Base-by-base conservation (phyloP, 768 basidiomycete genomes). In the Leccinum aurantiacum region DNA sequence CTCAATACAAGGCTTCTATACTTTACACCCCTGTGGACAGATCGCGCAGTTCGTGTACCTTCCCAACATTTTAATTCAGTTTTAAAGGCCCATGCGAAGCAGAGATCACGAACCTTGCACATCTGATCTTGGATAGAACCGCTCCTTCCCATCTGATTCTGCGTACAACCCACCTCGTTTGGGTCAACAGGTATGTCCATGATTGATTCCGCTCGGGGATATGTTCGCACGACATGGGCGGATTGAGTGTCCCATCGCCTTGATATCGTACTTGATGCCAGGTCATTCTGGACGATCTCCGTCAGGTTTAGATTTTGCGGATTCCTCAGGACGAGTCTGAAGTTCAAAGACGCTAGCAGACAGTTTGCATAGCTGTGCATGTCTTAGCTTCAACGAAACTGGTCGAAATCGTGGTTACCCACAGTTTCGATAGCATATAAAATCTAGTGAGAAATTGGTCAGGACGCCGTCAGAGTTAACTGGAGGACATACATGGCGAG, bases 351-450 rank as follows among this genome's bases (percentile, higher is more conserved):
- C n/a, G 62, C 37, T 3, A 38, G 37, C 37, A 38, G 14, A 38
- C 53, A 57, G 27, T 64, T 67, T 57, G 60, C 53, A 33, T 67
- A 64, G 10, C 63, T 67, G 11, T 25, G 19, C 4, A 8, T 38
- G 25, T 33, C 7, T 63, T 7, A 58, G 56, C 15, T 19, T 29
- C 1, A 2, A 24, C 27, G 37, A 25, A 3, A 35, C 6, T 10
- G 4, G 4, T 31, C 2, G 11, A 24, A 29, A 7, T n/a, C 14
- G 11, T 37, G 38, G 14, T 9, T 11, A 37, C 59, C 8, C 25
- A 63, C 59, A 63, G 53, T 35, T 60, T 63, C 17, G 62, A 60
- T 22, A 57, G 29, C 0, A n/a, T n/a, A 31, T 25, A 56, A 41
- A 60, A 60, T 7, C 62, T 60, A 17, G 25, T 2, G 1, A 27